Evolutionary conservation across 768 basidiomycete genomes (phyloP).

Genomic region (Cystofilobasidium macerans): DNA sequence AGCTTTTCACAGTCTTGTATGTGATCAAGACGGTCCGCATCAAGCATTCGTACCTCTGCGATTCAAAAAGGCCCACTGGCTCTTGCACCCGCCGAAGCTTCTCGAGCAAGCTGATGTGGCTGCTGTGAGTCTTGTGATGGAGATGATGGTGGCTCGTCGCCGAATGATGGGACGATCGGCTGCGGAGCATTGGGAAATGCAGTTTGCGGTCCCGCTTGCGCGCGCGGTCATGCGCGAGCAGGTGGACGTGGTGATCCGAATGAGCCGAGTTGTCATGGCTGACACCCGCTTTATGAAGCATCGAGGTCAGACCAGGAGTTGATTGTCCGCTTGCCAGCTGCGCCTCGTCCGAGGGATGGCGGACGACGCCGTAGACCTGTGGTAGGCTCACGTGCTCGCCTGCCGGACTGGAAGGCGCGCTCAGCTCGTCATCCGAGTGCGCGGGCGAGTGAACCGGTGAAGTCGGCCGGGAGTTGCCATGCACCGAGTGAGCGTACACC

Average conservation of each 20-base stretch:
- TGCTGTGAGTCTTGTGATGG: not conserved
- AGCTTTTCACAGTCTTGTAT: no score
- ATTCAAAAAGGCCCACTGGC: constrained; percentile 23
- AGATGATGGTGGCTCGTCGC: not conserved
- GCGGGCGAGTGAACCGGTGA: not conserved
- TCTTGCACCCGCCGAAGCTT: constrained; percentile 20
- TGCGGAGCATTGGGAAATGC: not conserved
- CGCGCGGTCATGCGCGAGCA: not conserved
- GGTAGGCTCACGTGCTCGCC: not conserved
- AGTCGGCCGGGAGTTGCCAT: not conserved
- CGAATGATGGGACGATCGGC: not conserved
- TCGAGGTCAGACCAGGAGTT: not conserved
- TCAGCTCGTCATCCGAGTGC: not conserved
- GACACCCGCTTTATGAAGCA: no score
- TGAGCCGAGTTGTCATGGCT: not conserved
- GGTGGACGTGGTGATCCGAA: not conserved
- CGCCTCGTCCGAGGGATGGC: not conserved
- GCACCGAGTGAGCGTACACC: not conserved
- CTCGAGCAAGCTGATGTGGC: constrained; percentile 21
- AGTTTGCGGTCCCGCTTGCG: not conserved
- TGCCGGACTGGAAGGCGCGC: constrained; percentile 2
- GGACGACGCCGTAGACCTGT: no score
- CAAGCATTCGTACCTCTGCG: constrained; percentile 17
- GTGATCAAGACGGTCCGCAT: no score
- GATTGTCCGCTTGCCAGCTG: not conserved